phyloP scores from a whole-genome alignment of 2,329 filamentous ascomycete genomes.

The Aspergillus sp. region DNA sequence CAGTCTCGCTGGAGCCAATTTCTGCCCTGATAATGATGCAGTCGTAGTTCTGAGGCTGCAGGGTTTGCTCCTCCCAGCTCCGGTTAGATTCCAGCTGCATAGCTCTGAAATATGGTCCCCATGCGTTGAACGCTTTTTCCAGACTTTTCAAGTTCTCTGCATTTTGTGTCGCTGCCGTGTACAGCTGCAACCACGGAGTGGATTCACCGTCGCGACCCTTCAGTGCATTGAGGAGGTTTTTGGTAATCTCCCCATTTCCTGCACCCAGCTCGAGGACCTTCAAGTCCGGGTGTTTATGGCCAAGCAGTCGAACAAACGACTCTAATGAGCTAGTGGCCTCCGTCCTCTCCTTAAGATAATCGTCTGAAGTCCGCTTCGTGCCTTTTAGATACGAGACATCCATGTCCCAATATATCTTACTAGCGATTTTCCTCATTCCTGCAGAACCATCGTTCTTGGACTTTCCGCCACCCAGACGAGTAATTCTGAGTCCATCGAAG shows the following conservation, averaged over 20 bases:
- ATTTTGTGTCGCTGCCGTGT: neutral
- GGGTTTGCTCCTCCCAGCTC: neutral
- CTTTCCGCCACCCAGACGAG: neutral
- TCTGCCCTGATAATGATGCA: neutral
- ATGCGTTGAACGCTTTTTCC: neutral
- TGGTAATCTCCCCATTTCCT: neutral
- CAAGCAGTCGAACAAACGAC: neutral
- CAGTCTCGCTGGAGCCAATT: neutral
- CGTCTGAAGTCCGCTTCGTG: neutral
- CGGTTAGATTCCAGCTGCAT: neutral
- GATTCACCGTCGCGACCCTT: neutral
- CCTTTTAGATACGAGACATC: neutral
- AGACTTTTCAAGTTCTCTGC: neutral
- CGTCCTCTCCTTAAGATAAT: too few species aligned
- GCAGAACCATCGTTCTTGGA: neutral
- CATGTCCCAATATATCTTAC: neutral
- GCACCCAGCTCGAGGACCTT: neutral
- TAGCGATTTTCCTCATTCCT: neutral
- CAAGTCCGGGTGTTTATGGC: neutral
- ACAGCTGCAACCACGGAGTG: neutral
- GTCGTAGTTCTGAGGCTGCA: neutral
- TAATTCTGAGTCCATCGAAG: neutral
- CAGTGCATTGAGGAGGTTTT: neutral
- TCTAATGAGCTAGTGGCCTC: neutral
- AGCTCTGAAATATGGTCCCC: neutral